A percentile compares a stretch with the other conserved stretches of the same genome.
These are phyloP conservation scores for Backusella mclennaniae DNA, from an alignment of 192 early-diverging fungal genomes.

Conservation along the genomic window DNA sequence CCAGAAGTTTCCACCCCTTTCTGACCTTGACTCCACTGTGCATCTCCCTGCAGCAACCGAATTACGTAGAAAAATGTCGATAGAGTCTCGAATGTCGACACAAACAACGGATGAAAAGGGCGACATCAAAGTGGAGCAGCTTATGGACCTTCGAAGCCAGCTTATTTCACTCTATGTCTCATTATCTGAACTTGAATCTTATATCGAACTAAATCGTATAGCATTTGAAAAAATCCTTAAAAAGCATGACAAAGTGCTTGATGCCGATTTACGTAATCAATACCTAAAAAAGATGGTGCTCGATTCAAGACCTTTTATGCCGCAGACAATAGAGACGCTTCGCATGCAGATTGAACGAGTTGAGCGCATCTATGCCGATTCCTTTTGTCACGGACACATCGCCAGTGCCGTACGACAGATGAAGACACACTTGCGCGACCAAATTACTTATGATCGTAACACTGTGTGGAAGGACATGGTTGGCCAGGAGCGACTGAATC, in stretches of 20 bases:
- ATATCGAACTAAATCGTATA: slow-evolving; percentile 80
- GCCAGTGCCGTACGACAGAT: slow-evolving; percentile 55
- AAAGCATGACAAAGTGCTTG: slow-evolving; percentile 91
- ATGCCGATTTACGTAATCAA: slow-evolving; percentile 38
- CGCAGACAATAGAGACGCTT: slow-evolving; percentile 47
- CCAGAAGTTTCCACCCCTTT: background rate
- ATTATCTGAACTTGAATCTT: slow-evolving; percentile 80
- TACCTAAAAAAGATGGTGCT: slow-evolving; percentile 55
- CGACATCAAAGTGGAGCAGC: slow-evolving; percentile 4
- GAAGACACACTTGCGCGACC: slow-evolving; percentile 60
- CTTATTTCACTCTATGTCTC: slow-evolving; percentile 44
- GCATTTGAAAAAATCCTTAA: slow-evolving; percentile 93
- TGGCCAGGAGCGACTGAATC: slow-evolving; percentile 55
- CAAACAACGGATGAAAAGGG: background rate
- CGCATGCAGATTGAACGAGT: slow-evolving; percentile 50
- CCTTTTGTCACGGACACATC: slow-evolving; percentile 56
- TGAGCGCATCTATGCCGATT: slow-evolving; percentile 61
- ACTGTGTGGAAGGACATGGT: slow-evolving; percentile 83
- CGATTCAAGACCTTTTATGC: slow-evolving; percentile 52
- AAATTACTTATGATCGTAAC: slow-evolving; percentile 71
- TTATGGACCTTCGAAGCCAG: slow-evolving; percentile 23
- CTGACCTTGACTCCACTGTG: background rate
- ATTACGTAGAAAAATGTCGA: slow-evolving; percentile 11
- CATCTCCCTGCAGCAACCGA: background rate
- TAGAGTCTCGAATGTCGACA: slow-evolving; percentile 25